Evolutionary conservation across 495 filamentous ascomycete genomes (phyloP), one percentile per base, ranked within the genome.

Genomic region (Penicillium flavigenum): DNA sequence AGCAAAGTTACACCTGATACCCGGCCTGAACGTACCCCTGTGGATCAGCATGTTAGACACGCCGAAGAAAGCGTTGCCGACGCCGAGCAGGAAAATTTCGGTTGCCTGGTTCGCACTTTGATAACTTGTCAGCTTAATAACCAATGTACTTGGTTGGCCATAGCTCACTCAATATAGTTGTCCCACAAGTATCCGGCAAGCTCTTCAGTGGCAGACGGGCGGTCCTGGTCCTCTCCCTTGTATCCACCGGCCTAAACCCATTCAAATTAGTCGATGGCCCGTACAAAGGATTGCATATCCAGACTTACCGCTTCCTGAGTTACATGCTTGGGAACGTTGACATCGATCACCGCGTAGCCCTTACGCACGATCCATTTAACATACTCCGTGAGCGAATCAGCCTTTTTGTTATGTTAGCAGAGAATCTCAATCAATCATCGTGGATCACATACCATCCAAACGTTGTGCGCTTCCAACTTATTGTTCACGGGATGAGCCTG

Each of bases 151-250:
- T 26, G 5, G 5, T 16, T 46, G 45, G 27, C 29, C 14, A 38
- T 22, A 12, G 19, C 75, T 62, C 76, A 86, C 80, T 96, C 89
- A 34, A 98, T 88, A 62, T 96, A 96, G 65, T 98, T 98, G 62
- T 98, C 93, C 95, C 95, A 98, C 32, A 98, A 69, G 63, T 96
- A 98, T 52, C 82, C 83, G 17, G 91, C 87, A 8, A 98, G 72
- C 59, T 94, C 88, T 53, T 87, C 82, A 0, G 86, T 86, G 42
- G 86, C 82, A 42, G 67, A 72, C 3, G 75, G 68, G 9, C 76
- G 72, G 36, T 72, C 71, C 24, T 65, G 66, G 47, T 78, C 74
- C 16, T 77, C 72, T 1, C 79, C 74, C 51, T 83, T 66, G 50
- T 72, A 74, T 57, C 66, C 64, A 12, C 61, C 65, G 36, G 68